Conservation (phyloP, 306 rosid species). For the Luffa aegyptiaca region DNA sequence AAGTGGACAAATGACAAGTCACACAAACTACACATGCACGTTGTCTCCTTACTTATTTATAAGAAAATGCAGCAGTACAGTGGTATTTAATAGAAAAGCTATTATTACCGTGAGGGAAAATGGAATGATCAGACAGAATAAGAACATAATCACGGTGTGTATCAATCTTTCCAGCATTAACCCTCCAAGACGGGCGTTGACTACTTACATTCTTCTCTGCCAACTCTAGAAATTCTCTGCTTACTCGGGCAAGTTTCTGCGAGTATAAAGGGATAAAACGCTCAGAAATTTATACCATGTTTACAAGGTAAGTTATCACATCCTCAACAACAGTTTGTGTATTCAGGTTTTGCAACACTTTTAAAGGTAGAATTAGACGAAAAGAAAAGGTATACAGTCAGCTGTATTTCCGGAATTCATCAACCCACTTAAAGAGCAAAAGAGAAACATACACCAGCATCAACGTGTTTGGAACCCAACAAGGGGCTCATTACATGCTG, state of each 20-base stretch:
- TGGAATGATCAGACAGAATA: conserved; percentile 75
- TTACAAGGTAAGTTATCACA: neutral
- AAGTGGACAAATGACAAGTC: neutral
- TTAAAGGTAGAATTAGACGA: neutral
- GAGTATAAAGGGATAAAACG: neutral
- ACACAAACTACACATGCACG: neutral
- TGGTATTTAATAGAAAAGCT: neutral
- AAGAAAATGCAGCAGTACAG: neutral
- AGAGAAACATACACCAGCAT: conserved; percentile 54
- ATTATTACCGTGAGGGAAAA: conserved; percentile 49
- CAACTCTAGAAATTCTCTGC: conserved; percentile 51
- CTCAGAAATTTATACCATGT: neutral
- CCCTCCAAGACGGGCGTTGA: conserved; percentile 80
- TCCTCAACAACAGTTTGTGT: neutral
- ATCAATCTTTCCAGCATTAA: conserved; percentile 62
- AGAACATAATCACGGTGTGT: conserved; percentile 46
- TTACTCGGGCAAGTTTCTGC: conserved; percentile 48
- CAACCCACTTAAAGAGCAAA: neutral
- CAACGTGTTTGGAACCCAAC: conserved; percentile 64
- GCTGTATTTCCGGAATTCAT: neutral
- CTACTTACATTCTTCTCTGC: conserved; percentile 35
- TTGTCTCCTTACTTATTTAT: neutral
- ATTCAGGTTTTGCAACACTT: neutral
- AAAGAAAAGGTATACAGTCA: neutral
- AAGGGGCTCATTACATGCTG: conserved; percentile 65